These are phyloP conservation scores for Teratosphaeria epicoccoides DNA, from an alignment of 2,329 filamentous ascomycete genomes.

Conservation along the genomic window DNA sequence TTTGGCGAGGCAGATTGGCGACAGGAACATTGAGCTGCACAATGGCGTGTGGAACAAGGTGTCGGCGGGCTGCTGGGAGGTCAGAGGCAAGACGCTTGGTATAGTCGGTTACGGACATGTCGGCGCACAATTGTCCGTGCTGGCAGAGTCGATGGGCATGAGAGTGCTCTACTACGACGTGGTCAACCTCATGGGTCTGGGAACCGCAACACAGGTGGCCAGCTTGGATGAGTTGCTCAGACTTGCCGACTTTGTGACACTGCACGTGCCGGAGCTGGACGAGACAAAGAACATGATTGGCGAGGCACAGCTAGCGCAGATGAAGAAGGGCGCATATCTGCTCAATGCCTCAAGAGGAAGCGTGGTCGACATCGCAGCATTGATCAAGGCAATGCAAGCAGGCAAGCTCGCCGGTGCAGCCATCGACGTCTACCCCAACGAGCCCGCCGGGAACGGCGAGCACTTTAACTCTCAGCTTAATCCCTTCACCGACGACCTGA, in stretches of 20 bases:
- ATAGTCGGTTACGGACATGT: slow-evolving; percentile 98
- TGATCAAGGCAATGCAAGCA: slow-evolving; percentile 74
- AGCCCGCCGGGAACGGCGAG: slow-evolving; percentile 87
- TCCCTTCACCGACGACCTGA: slow-evolving; percentile 73
- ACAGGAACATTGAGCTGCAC: slow-evolving; percentile 91
- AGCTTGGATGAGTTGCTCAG: slow-evolving; percentile 66
- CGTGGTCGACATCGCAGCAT: slow-evolving; percentile 84
- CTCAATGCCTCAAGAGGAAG: slow-evolving; percentile 93
- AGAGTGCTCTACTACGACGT: slow-evolving; percentile 95
- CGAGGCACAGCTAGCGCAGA: slow-evolving; percentile 64
- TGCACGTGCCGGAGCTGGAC: slow-evolving; percentile 85
- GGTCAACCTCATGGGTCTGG: slow-evolving; percentile 85
- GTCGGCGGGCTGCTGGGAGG: slow-evolving; percentile 93
- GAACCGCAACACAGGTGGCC: slow-evolving; percentile 73
- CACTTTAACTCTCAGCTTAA: slow-evolving; percentile 85
- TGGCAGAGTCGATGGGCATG: slow-evolving; percentile 98
- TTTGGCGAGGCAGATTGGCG: slow-evolving; percentile 82
- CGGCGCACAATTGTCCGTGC: slow-evolving; percentile 85
- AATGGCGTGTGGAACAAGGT: slow-evolving; percentile 96
- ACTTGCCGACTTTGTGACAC: slow-evolving; percentile 80
- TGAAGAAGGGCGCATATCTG: slow-evolving; percentile 87
- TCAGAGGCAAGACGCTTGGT: slow-evolving; percentile 90
- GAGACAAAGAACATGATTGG: slow-evolving; percentile 93
- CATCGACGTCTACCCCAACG: slow-evolving; percentile 91
- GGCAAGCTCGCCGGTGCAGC: slow-evolving; percentile 88